Conservation (phyloP, 1,139 yeast species). For the Yamadazyma siamensis region DNA sequence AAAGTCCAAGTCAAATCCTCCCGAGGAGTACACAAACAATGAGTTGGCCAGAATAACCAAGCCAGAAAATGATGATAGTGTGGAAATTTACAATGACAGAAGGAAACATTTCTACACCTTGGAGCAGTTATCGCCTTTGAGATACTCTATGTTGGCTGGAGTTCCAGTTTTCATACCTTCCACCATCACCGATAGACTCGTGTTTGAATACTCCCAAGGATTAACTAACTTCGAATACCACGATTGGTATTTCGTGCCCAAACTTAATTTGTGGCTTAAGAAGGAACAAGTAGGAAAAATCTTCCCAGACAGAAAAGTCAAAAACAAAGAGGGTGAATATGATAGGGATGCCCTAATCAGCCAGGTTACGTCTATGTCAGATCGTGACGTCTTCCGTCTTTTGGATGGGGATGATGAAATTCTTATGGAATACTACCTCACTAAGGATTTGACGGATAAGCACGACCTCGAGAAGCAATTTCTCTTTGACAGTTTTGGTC, state of each 20-base stretch:
- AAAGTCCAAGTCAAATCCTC: conserved; percentile 23
- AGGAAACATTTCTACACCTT: conserved; percentile 30
- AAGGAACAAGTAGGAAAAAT: conserved; percentile 11
- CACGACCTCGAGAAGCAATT: conserved; percentile 24
- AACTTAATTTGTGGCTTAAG: conserved; percentile 26
- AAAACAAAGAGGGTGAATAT: conserved; percentile 9
- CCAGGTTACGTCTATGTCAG: conserved; percentile 17
- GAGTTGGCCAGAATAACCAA: conserved; percentile 11
- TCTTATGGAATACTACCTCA: conserved; percentile 27
- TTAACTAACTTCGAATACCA: conserved; percentile 12
- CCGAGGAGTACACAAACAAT: conserved; percentile 18
- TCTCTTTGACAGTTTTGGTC: conserved; percentile 20
- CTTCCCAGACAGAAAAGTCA: conserved; percentile 7
- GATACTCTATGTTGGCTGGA: conserved; percentile 29
- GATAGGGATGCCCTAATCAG: conserved; percentile 16
- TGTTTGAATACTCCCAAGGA: conserved; percentile 24
- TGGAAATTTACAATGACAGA: conserved; percentile 28
- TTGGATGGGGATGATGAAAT: conserved; percentile 25
- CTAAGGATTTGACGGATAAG: conserved; percentile 24
- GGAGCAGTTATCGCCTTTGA: conserved; percentile 32
- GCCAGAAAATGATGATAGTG: conserved; percentile 9
- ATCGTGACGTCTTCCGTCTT: conserved; percentile 16
- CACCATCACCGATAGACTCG: conserved; percentile 21
- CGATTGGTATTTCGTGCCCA: conserved; percentile 22
- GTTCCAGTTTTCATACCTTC: conserved; percentile 31